phyloP scores from a whole-genome alignment of 768 basidiomycete genomes.

The Baorangia bicolor region DNA sequence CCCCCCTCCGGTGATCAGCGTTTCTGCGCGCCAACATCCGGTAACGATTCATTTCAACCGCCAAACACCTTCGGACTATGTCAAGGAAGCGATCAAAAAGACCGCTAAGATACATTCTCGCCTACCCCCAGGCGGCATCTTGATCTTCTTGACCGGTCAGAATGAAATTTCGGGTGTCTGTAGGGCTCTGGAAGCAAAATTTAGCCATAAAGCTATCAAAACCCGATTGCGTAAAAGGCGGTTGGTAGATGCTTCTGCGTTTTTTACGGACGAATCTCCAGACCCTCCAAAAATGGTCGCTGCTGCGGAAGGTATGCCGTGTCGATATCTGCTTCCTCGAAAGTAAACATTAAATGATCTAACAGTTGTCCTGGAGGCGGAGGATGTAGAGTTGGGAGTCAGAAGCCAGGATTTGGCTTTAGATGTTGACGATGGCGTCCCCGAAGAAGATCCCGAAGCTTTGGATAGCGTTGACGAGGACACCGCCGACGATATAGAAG shows the following conservation, averaged over 20 bases:
- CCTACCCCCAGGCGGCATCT: conserved; percentile 88
- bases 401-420: conserved; percentile 51
- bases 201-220: conserved; percentile 63
- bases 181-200: conserved; percentile 74
- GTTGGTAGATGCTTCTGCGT: conserved; percentile 23
- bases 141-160: conserved; percentile 94
- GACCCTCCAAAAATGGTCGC: conserved; percentile 16
- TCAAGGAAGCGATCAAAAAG: conserved; percentile 88
- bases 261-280: conserved; percentile 28
- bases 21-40: conserved; percentile 89
- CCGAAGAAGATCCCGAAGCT: conserved; percentile 70
- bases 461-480: conserved; percentile 74
- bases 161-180: conserved; percentile 90
- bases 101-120: conserved; percentile 88
- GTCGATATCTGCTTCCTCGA: not conserved
- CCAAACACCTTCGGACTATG: conserved; percentile 82
- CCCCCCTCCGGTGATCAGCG: conserved; percentile 89
- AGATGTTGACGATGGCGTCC: conserved; percentile 63
- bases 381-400: conserved; percentile 73
- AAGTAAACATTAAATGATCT: not conserved
- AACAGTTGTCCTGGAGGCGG: conserved; percentile 72
- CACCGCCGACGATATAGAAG: conserved; percentile 53
- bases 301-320: conserved; percentile 17
- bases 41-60: conserved; percentile 94
- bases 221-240: conserved; percentile 43